Evolutionary conservation across 257 asterid genomes (phyloP).

Genomic region (Vinca minor): DNA sequence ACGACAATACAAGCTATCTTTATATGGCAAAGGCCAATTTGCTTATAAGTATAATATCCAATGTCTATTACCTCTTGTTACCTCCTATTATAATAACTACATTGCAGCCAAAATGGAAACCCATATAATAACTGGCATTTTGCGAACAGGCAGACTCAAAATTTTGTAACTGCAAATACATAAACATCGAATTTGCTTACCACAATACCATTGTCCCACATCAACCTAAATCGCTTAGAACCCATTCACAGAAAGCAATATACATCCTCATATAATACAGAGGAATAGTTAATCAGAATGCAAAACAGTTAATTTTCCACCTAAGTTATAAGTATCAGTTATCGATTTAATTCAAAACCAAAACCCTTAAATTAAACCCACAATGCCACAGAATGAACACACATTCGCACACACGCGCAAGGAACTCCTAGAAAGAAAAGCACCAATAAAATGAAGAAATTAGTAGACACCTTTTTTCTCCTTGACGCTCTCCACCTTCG

Average conservation of each 20-base stretch:
- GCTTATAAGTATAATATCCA: neutral
- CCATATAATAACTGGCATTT: neutral
- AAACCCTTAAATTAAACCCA: neutral
- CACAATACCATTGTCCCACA: neutral
- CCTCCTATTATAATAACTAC: neutral
- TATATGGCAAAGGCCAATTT: neutral
- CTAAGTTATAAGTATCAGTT: neutral
- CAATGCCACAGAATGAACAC: neutral
- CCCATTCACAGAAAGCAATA: neutral
- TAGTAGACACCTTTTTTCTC: neutral
- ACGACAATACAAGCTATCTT: neutral
- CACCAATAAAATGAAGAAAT: neutral
- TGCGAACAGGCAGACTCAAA: neutral
- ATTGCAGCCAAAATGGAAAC: neutral
- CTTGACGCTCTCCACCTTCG: slow-evolving; percentile 22
- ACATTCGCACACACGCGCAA: neutral
- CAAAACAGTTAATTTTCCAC: neutral
- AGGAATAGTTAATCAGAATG: neutral
- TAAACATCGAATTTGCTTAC: neutral
- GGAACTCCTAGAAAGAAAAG: neutral
- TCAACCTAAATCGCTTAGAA: neutral
- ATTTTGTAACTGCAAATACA: neutral
- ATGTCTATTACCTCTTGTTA: neutral
- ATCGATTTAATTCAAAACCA: neutral
- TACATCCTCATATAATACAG: neutral